Evolutionary conservation across 805 yeast genomes (phyloP), one percentile per base, ranked within the genome.

Genomic region (Cyberlindnera euphorbiae): DNA sequence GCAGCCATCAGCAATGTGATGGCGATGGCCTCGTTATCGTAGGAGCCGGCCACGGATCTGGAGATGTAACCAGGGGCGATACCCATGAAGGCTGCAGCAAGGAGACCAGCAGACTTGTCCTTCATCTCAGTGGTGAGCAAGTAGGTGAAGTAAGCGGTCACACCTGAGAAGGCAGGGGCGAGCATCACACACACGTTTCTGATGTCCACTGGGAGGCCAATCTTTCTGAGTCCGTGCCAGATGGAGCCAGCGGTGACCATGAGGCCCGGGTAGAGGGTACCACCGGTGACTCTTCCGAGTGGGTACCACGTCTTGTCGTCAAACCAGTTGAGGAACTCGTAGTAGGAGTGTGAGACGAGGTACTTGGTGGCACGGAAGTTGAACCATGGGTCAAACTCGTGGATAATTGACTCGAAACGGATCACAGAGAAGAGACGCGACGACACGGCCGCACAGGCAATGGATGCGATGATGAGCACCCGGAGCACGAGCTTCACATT

Each of bases 241-340:
- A 94, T 80, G 16, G 85, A 72, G 16, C 95, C 94, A n/a, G 94
- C 79, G 4, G 98, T 87, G 17, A 94, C 96, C 99, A 93, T 93
- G 48, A 94, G 68, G 7, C 99, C 99, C 4, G 99, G 99, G 56
- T 94, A 93, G 44, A 93, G 64, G 2, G 98, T 94, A 40, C 99
- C 98, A 50, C 99, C 99, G 10, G 98, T 93, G 55, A 93, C 98
- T 66, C 99, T 77, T 15, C 99, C 99, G 49, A 93, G 71, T 14
- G 99, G 99, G 61, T 93, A 93, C 99, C 99, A 93, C 14, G 98
- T 90, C 58, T 96, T 77, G 60, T 90, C 97, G 60, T 93, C 98
- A 55, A 93, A 93, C 98, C 98, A 93, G 61, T 93, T 93, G 55
- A 94, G 71, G 56, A 93, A 94, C 48, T 88, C 89, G 67, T 88